Evolutionary conservation across 441 rosid genomes (phyloP).

Genomic region (Adansonia gregorii): DNA sequence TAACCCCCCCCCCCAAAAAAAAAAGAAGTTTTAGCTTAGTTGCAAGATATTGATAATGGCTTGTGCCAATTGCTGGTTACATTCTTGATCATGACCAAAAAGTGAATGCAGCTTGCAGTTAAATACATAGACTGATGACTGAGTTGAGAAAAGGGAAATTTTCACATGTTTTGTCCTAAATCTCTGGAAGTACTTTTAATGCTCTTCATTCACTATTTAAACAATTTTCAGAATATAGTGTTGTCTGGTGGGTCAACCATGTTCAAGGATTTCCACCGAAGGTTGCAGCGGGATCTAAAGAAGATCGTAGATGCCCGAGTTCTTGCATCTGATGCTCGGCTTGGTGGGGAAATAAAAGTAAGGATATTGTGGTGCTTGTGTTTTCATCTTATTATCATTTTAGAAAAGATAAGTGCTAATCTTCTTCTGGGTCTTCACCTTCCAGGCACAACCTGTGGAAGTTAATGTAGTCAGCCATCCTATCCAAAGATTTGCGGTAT

Average conservation of each 20-base stretch:
- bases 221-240: slow-evolving; percentile 78
- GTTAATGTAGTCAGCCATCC: slow-evolving; percentile 99
- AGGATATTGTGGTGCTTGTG: slow-evolving; percentile 23
- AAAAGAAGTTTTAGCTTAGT: background rate
- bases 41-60: slow-evolving; percentile 8
- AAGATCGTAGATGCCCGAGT: slow-evolving; percentile 96
- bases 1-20: background rate
- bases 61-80: background rate
- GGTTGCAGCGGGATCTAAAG: slow-evolving; percentile 97
- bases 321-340: slow-evolving; percentile 79
- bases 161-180: slow-evolving; percentile 11
- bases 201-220: background rate
- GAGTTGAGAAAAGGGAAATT: background rate
- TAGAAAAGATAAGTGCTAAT: slow-evolving; percentile 26
- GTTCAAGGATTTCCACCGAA: slow-evolving; percentile 98
- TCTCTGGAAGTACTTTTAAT: background rate
- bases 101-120: slow-evolving; percentile 22
- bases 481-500: slow-evolving; percentile 94
- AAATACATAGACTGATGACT: slow-evolving; percentile 13
- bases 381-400: slow-evolving; percentile 15
- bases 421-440: slow-evolving; percentile 9
- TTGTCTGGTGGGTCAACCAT: slow-evolving; percentile 98
- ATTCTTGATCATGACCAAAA: background rate
- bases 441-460: slow-evolving; percentile 90
- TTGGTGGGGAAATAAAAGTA: slow-evolving; percentile 81